Percentiles rank a stretch among this genome's conserved stretches.
phyloP scores from a whole-genome alignment of 306 rosid genomes.

The Alnus rubra region DNA sequence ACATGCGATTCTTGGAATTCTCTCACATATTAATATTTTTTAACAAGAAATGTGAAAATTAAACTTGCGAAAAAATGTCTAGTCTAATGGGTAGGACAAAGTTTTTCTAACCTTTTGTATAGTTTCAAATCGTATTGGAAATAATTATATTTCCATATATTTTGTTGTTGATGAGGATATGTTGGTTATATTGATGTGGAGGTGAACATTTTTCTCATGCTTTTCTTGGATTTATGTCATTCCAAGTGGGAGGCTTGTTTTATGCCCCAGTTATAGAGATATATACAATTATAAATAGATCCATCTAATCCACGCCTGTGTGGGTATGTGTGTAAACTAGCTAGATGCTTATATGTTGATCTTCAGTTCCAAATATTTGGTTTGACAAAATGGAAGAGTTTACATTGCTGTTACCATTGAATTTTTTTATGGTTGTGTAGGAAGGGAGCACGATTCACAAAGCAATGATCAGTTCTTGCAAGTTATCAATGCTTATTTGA shows the following conservation, averaged over 20 bases:
- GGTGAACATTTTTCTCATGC: background rate
- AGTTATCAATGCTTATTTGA: constrained; percentile 72
- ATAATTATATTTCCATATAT: background rate
- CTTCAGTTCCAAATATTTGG: background rate
- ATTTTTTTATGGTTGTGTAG: constrained; percentile 40
- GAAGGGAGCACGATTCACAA: constrained; percentile 29
- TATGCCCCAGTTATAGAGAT: background rate
- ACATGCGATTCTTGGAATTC: background rate
- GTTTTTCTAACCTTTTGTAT: background rate
- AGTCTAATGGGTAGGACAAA: background rate
- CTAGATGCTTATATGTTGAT: constrained; percentile 9
- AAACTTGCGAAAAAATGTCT: background rate
- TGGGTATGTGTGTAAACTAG: background rate
- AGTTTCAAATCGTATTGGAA: background rate
- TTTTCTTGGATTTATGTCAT: constrained; percentile 6
- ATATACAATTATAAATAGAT: background rate
- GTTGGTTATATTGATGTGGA: background rate
- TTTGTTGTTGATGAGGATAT: background rate
- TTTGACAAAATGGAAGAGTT: constrained; percentile 8
- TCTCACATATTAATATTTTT: background rate
- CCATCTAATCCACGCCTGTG: background rate
- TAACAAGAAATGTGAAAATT: background rate
- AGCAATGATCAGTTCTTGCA: constrained; percentile 37
- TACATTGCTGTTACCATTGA: constrained; percentile 11
- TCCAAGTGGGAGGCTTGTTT: background rate